phyloP scores from a whole-genome alignment of 495 filamentous ascomycete genomes.

The Aspergillus sclerotioniger region DNA sequence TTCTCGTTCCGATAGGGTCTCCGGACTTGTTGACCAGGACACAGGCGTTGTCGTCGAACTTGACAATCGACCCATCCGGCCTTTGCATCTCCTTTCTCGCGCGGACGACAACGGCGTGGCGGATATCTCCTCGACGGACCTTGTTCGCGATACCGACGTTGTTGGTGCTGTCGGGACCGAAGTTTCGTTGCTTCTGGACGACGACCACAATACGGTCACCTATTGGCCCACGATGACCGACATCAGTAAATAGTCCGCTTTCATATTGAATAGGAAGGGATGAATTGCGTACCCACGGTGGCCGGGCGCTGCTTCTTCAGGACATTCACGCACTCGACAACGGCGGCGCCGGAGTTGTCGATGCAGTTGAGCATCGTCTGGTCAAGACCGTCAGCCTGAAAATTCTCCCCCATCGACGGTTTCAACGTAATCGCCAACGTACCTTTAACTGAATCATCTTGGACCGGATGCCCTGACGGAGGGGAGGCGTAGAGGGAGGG shows the following conservation, averaged over 20 bases:
- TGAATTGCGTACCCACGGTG: conserved; percentile 69
- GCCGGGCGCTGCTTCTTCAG: conserved; percentile 87
- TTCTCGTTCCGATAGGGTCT: conserved; percentile 88
- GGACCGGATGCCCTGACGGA: conserved; percentile 37
- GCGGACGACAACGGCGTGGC: conserved; percentile 93
- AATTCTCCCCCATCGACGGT: neutral
- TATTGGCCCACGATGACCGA: conserved; percentile 27
- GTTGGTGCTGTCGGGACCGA: conserved; percentile 60
- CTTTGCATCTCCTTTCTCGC: conserved; percentile 83
- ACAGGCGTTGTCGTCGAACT: conserved; percentile 97
- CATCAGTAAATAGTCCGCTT: conserved; percentile 2
- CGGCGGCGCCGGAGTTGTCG: conserved; percentile 98
- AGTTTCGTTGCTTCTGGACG: conserved; percentile 88
- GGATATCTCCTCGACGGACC: conserved; percentile 93
- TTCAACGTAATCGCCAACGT: neutral
- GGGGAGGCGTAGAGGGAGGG: conserved; percentile 2
- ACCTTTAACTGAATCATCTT: conserved; percentile 99
- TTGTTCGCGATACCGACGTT: conserved; percentile 73
- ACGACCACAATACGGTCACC: conserved; percentile 97
- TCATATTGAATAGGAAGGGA: neutral
- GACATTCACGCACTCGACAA: conserved; percentile 95
- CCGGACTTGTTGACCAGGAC: conserved; percentile 96
- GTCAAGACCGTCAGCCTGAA: conserved; percentile 8
- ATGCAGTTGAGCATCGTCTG: conserved; percentile 99
- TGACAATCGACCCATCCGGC: conserved; percentile 81